Percentiles rank a stretch among this genome's conserved stretches.
Conservation (phyloP, 345 rosid species). For the Gossypium australe region DNA sequence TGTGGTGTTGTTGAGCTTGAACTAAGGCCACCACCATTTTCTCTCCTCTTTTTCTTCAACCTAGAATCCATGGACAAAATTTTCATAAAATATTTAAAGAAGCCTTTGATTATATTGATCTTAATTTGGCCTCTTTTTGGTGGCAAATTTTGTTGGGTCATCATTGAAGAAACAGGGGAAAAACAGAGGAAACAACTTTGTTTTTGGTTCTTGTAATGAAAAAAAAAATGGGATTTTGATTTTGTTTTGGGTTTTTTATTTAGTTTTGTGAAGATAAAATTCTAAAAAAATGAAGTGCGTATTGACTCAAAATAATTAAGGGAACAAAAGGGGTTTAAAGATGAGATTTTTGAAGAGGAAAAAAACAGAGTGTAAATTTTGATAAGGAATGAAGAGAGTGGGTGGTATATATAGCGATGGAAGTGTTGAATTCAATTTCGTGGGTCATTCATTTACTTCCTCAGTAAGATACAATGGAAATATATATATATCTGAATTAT, state of each 20-base stretch:
- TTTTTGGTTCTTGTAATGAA: neutral
- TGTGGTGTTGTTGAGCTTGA: neutral
- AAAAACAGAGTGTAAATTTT: neutral
- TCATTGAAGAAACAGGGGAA: neutral
- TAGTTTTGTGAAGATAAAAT: neutral
- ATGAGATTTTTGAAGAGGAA: neutral
- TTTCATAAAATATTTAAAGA: neutral
- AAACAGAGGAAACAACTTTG: neutral
- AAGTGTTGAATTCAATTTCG: no score
- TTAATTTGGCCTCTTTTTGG: conserved; percentile 26
- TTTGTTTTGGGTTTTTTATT: no score
- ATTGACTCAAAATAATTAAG: neutral
- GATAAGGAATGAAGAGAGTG: neutral
- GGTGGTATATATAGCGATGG: no score
- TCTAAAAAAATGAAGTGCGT: neutral
- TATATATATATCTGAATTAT: no score
- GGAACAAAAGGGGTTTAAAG: neutral
- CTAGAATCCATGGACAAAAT: neutral
- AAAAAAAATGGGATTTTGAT: neutral
- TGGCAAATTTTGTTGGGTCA: neutral
- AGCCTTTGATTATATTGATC: conserved; percentile 11
- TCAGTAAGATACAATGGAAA: no score
- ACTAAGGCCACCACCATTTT: neutral
- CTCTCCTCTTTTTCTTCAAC: neutral
- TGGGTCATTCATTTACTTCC: no score